Evolutionary conservation across 2,329 filamentous ascomycete genomes (phyloP), one percentile per base, ranked within the genome.

Genomic region (Alternaria hordeiaustralica): DNA sequence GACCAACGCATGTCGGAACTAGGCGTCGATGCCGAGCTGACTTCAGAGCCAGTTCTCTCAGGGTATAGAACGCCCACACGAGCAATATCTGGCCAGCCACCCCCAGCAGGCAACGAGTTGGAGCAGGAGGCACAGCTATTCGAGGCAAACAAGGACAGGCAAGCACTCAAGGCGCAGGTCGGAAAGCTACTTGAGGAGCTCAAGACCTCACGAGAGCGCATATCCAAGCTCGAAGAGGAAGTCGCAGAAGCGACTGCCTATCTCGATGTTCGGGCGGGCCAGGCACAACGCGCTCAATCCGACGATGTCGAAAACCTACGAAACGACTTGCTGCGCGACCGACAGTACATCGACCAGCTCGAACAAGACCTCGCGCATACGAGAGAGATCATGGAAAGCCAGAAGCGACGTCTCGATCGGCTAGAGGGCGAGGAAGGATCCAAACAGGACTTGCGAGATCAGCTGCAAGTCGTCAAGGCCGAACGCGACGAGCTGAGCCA

Each of bases 111-210:
- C 13, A 71, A 82, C 28, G 80, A 83, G 59, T 73, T 86, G 36
- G 83, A 86, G 71, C 81, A 82, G 55, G 84, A 86, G 66, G 84
- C 84, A 59, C 81, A 83, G 63, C 71, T 86, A 6, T 80, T 86
- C 62, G 81, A 83, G 64, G 83, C 83, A 8, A 83, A 83, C 66
- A 82, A 82, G 55, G 81, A 82, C 23, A 82, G 83, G 54, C 75
- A 82, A 57, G 79, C 81, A 30, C 66, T 85, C 30, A 79, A 82
- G 62, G 75, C 73, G 3, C 80, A 80, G 57, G 72, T 84, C 47
- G 71, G 66, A 6, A 79, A 80, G 26, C 70, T 81, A n/a, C 76
- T 80, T 54, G 76, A 75, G 28, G 83, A 85, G 54, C 64, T 85
- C 28, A 78, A 82, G 58, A 77, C 79, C 18, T 75, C 81, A 15